Evolutionary conservation across 83 land plant genomes (phyloP).

Genomic region (Picea engelmannii): DNA sequence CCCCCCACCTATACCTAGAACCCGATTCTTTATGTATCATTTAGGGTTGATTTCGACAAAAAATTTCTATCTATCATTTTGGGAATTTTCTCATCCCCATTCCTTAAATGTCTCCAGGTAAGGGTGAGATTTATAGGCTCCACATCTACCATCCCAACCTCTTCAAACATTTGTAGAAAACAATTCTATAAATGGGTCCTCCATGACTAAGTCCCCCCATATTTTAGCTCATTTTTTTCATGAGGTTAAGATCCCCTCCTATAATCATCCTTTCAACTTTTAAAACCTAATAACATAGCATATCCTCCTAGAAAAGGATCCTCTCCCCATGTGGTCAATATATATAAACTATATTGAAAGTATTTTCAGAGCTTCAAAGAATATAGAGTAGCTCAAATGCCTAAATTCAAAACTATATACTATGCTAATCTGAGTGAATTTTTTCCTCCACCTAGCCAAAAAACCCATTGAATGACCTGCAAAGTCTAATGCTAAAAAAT

Average conservation of each 20-base stretch:
- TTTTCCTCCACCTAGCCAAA: too few species aligned
- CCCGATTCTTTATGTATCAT: neutral
- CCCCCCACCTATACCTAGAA: neutral
- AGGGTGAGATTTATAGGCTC: neutral
- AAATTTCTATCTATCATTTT: neutral
- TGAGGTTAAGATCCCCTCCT: neutral
- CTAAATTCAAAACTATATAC: neutral
- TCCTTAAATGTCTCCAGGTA: neutral
- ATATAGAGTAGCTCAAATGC: neutral
- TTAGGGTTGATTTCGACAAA: neutral
- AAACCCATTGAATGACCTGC: too few species aligned
- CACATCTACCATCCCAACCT: neutral
- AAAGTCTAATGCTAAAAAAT: too few species aligned
- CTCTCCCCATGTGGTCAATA: neutral
- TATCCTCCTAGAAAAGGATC: neutral
- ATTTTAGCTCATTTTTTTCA: neutral
- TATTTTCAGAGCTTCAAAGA: neutral
- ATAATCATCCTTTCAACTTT: neutral
- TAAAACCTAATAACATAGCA: neutral
- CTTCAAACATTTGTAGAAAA: neutral
- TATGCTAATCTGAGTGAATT: too few species aligned
- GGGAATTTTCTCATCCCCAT: neutral
- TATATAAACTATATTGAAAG: neutral
- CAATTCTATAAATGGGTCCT: neutral
- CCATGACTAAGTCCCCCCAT: neutral